Conservation (phyloP, 2,329 filamentous ascomycete genomes). For the Stachybotrys echinatus region DNA sequence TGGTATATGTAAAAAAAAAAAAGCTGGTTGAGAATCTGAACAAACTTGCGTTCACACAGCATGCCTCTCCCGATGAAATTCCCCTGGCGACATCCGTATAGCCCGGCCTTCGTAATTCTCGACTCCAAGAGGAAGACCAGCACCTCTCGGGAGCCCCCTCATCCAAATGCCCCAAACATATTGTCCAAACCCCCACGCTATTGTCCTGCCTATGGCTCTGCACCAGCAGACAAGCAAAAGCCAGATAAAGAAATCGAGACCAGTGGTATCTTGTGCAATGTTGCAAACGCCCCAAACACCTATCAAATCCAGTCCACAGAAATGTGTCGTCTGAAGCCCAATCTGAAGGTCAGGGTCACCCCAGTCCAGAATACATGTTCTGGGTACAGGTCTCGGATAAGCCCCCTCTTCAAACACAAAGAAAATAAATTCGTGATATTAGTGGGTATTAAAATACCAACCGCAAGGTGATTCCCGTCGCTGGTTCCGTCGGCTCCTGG, state of each 20-base stretch:
- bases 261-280: conserved; percentile 2
- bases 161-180: too few relatives aligned
- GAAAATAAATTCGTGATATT: background rate
- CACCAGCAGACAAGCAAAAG: background rate
- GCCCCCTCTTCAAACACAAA: background rate
- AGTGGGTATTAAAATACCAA: conserved; percentile 34
- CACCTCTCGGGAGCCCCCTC: too few relatives aligned
- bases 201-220: too few relatives aligned
- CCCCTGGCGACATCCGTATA: too few relatives aligned
- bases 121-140: too few relatives aligned
- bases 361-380: background rate
- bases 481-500: conserved; percentile 10
- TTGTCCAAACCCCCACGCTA: too few relatives aligned
- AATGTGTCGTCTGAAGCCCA: background rate
- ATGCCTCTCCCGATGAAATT: too few relatives aligned
- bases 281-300: conserved; percentile 3
- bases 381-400: background rate
- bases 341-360: too few relatives aligned
- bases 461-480: conserved; percentile 36
- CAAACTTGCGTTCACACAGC: too few relatives aligned
- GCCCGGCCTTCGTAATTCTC: too few relatives aligned
- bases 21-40: too few relatives aligned
- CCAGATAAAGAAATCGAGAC: background rate
- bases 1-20: too few relatives aligned
- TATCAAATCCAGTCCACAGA: background rate